Conservation (phyloP, 2,329 filamentous ascomycete genomes). For the Aaosphaeria arxii region DNA sequence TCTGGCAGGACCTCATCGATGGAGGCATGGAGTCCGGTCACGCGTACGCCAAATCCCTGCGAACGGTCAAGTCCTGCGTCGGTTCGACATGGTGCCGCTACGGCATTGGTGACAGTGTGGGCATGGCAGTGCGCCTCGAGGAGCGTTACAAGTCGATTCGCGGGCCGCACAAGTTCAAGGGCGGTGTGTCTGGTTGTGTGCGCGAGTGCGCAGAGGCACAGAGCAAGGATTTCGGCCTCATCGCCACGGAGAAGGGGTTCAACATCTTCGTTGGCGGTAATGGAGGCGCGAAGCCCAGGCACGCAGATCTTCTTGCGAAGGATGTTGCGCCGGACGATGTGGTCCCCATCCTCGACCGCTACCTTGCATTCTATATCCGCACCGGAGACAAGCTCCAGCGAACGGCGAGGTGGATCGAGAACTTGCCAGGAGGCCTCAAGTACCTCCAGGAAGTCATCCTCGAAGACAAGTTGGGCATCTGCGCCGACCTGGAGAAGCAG, state of each 20-base stretch:
- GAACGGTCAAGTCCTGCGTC: conserved; percentile 89
- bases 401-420: conserved; percentile 84
- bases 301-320: conserved; percentile 79
- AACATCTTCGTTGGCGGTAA: conserved; percentile 91
- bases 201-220: conserved; percentile 90
- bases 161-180: conserved; percentile 88
- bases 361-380: conserved; percentile 90
- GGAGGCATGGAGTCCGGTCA: conserved; percentile 89
- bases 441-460: conserved; percentile 82
- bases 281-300: conserved; percentile 79
- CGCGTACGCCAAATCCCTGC: conserved; percentile 83
- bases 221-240: conserved; percentile 90
- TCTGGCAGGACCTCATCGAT: conserved; percentile 77
- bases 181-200: conserved; percentile 86
- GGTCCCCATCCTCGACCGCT: conserved; percentile 80
- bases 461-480: conserved; percentile 82
- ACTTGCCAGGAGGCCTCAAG: conserved; percentile 75
- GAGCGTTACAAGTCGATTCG: conserved; percentile 90
- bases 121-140: conserved; percentile 83
- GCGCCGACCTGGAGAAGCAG: conserved; percentile 77
- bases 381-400: conserved; percentile 88
- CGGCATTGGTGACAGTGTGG: conserved; percentile 85
- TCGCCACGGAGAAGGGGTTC: conserved; percentile 89
- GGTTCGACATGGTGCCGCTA: conserved; percentile 90
- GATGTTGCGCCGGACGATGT: conserved; percentile 82